Base-by-base conservation (phyloP, 768 basidiomycete species). In the Butyriboletus loyo region DNA sequence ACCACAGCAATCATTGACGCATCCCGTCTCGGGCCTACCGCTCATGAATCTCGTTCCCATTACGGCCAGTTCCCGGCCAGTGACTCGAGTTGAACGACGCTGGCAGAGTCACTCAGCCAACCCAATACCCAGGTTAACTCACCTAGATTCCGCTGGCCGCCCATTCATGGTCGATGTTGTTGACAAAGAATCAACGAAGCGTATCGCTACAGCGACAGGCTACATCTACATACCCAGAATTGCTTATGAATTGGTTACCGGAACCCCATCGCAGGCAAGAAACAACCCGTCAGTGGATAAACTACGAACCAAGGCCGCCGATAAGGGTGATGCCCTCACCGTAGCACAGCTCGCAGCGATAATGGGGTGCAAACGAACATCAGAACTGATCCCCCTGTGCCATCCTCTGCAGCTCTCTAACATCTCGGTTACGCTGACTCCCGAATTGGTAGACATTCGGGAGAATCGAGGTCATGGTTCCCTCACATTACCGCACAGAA, bases 101-200 rank as follows among this genome's bases (percentile, higher is more conserved):
- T 62, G 61, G 66, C 55, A 53, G 7, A 66, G 60, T 30, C 50
- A 55, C 17, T 55, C 56, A 22, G 30, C 52, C 28, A 35, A 39
- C 17, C 27, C 37, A 27, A 36, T 38, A 17, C 55, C 50, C 7
- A 57, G 37, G n/a, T 67, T 94, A 35, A 87, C 89, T 4, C 92
- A 95, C 66, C 68, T 93, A n/a, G 84, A 89, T 66, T 66, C 68
- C 11, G 70, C 78, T 7, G 92, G 91, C 15, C 81, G 78, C 21
- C 84, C 89, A 9, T 77, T 79, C 27, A 94, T 95, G 91, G 91
- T 95, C n/a, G 82, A 92, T 60, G 81, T 94, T 50, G 73, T 81
- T 22, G 59, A 73, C 42, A 96, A 95, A 60, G 54, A 66, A 3
- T 65, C 77, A 15, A 86, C 86, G 0, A 76, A 75, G 36, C 84